Evolutionary conservation across 1,139 yeast species (phyloP).

Genomic region (Geotrichum klebahnii): DNA sequence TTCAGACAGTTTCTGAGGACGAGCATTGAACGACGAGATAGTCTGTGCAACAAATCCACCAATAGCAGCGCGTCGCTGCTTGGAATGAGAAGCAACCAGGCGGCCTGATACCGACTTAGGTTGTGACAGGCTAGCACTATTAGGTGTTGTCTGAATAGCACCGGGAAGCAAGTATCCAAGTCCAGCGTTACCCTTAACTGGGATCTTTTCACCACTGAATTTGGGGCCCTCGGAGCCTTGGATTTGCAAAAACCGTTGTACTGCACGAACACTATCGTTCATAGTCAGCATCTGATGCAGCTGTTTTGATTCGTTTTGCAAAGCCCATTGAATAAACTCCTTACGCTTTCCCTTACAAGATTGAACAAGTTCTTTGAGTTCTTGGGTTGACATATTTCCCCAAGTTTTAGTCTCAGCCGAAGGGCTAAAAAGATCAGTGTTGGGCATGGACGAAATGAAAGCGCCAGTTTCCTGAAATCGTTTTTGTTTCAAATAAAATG

Average conservation of each 20-base stretch:
- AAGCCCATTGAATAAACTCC: constrained; percentile 16
- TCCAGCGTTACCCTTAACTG: constrained; percentile 20
- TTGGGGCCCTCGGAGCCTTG: constrained; percentile 6
- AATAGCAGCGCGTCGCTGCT: constrained; percentile 15
- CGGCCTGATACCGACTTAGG: constrained; percentile 5
- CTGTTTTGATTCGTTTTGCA: constrained; percentile 10
- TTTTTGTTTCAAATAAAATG: constrained; percentile 47
- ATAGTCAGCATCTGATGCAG: constrained; percentile 4
- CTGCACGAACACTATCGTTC: constrained; percentile 11
- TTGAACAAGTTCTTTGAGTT: constrained; percentile 10
- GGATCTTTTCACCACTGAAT: constrained; percentile 2
- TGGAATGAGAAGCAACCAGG: constrained; percentile 3
- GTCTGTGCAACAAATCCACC: constrained; percentile 20
- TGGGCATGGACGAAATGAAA: constrained; percentile 37
- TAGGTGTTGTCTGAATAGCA: constrained; percentile 13
- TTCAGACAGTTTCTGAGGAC: constrained; percentile 10
- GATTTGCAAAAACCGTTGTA: constrained; percentile 9
- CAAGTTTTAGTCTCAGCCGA: constrained; percentile 6
- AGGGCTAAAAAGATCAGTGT: constrained; percentile 15
- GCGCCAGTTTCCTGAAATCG: constrained; percentile 53
- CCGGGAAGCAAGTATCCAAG: constrained; percentile 20
- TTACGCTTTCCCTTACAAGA: constrained; percentile 5
- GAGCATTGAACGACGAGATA: background rate
- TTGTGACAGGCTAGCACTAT: background rate
- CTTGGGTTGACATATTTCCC: constrained; percentile 11